Evolutionary conservation across 2,329 filamentous ascomycete species (phyloP).

Genomic region (Alternaria novae-zelandiae): DNA sequence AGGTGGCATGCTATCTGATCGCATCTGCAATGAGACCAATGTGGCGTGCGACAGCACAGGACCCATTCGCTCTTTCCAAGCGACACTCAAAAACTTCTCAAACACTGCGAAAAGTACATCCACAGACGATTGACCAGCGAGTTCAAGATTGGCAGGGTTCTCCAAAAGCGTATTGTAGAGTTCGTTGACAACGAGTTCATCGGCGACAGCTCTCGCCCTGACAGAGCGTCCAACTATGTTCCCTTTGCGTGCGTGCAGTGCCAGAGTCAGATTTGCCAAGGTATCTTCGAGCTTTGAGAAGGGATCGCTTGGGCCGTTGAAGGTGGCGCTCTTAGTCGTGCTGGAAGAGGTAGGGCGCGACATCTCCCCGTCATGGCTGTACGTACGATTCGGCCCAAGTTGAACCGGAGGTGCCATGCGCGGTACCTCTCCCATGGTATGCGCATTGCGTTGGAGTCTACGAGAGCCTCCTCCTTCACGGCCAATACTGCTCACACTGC

Average conservation of each 20-base stretch:
- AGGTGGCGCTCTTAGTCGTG: conserved; percentile 41
- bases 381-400: conserved; percentile 46
- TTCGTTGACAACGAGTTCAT: conserved; percentile 84
- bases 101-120: conserved; percentile 91
- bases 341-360: conserved; percentile 44
- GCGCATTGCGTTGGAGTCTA: conserved; percentile 43
- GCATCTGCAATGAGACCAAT: conserved; percentile 75
- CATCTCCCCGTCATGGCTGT: conserved; percentile 43
- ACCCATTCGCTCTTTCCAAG: conserved; percentile 89
- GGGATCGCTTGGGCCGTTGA: conserved; percentile 40
- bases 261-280: conserved; percentile 81
- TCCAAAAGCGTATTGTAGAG: conserved; percentile 89
- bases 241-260: conserved; percentile 83
- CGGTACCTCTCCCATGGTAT: conserved; percentile 45
- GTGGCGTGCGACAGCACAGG: conserved; percentile 76
- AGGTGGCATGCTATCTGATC: conserved; percentile 67
- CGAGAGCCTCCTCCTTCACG: conserved; percentile 28
- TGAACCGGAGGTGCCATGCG: conserved; percentile 42
- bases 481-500: conserved; percentile 53
- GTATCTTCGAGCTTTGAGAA: conserved; percentile 81
- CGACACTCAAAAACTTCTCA: conserved; percentile 87
- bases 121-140: conserved; percentile 75
- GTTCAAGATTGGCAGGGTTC: conserved; percentile 77
- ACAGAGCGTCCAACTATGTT: conserved; percentile 82
- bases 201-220: conserved; percentile 71